Percentiles rank a stretch among this genome's conserved stretches.
Evolutionary conservation across 2,329 filamentous ascomycete genomes (phyloP).

Genomic region (Phoma sp.): DNA sequence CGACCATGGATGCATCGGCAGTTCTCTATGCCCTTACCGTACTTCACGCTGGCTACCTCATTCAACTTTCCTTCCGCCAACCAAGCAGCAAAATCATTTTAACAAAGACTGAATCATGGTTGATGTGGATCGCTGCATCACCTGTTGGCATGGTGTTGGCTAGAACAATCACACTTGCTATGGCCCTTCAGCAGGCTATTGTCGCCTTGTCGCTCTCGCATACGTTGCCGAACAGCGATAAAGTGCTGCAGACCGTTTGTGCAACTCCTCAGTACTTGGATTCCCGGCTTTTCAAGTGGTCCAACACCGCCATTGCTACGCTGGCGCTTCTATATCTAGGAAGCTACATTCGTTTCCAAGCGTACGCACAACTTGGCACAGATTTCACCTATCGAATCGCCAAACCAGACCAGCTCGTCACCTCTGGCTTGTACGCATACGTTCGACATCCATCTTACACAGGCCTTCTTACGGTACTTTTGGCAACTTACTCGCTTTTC

Average conservation of each 20-base stretch:
- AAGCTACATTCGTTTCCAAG: conserved; percentile 41
- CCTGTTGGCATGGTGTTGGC: conserved; percentile 10
- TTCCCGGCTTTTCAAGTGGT: conserved; percentile 12
- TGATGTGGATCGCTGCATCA: conserved; percentile 17
- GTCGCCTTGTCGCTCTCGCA: conserved; percentile 5
- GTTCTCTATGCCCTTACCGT: conserved; percentile 9
- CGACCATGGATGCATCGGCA: neutral
- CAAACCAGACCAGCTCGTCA: conserved; percentile 55
- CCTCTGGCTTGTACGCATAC: conserved; percentile 56
- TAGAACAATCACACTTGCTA: neutral
- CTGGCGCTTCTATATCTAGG: conserved; percentile 12
- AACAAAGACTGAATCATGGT: conserved; percentile 11
- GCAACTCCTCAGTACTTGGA: conserved; percentile 14
- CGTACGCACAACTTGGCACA: conserved; percentile 56
- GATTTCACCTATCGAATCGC: conserved; percentile 63
- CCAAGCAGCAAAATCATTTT: conserved; percentile 18
- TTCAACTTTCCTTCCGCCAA: conserved; percentile 22
- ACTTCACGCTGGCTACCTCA: conserved; percentile 19
- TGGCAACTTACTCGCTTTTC: conserved; percentile 19
- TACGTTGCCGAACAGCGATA: neutral
- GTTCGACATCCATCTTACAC: conserved; percentile 63
- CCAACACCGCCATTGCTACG: neutral
- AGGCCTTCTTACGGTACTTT: conserved; percentile 48
- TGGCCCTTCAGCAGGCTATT: conserved; percentile 9
- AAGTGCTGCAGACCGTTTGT: conserved; percentile 3